Percentiles rank a stretch among this genome's conserved stretches.
phyloP scores from a whole-genome alignment of 768 basidiomycete genomes.

The Phaffia australis region DNA sequence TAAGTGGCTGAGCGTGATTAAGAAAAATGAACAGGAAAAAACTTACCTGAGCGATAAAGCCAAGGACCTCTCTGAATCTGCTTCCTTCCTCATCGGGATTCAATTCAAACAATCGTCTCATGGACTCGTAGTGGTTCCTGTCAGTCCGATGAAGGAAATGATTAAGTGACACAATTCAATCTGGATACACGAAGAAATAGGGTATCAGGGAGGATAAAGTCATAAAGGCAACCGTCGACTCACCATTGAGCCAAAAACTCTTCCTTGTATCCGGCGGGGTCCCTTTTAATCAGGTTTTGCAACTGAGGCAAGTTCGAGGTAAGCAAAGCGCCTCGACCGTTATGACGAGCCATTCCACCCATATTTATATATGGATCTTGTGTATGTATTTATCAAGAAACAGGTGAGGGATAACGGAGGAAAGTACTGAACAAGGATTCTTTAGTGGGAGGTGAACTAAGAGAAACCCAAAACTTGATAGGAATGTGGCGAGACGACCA shows the following conservation, averaged over 20 bases:
- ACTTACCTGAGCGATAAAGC: constrained; percentile 75
- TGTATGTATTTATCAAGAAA: too few species aligned
- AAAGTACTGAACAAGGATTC: too few species aligned
- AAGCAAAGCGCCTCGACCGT: constrained; percentile 46
- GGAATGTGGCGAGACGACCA: too few species aligned
- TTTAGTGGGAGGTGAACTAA: too few species aligned
- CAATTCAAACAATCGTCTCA: constrained; percentile 69
- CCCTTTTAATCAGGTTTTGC: constrained; percentile 93
- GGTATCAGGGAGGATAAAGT: not conserved
- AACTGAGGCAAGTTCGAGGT: constrained; percentile 86
- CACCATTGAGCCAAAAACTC: constrained; percentile 96
- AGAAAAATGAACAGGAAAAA: not conserved
- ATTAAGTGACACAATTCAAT: too few species aligned
- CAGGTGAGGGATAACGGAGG: too few species aligned
- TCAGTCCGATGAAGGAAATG: not conserved
- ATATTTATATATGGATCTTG: not conserved
- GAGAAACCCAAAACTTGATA: too few species aligned
- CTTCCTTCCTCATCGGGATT: constrained; percentile 64
- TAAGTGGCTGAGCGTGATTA: not conserved
- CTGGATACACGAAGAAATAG: not conserved
- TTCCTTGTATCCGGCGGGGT: constrained; percentile 78
- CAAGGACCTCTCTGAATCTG: constrained; percentile 73
- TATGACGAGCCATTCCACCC: constrained; percentile 26
- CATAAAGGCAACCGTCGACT: too few species aligned
- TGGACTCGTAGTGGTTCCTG: constrained; percentile 61